A percentile compares a stretch with the other conserved stretches of the same genome.
Conservation (phyloP, 495 filamentous ascomycete species). For the Neurospora hispaniola region DNA sequence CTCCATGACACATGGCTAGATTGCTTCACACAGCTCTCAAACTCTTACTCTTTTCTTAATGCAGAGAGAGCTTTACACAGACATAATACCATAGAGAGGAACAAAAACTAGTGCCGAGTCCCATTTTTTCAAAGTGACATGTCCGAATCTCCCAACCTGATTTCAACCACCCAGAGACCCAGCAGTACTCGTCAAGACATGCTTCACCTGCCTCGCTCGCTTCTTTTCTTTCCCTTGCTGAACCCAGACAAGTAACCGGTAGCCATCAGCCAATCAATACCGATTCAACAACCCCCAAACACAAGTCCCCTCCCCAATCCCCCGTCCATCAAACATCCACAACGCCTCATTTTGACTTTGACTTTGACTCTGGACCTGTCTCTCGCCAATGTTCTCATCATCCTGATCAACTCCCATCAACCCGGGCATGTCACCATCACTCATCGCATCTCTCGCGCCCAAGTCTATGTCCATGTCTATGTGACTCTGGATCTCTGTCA, state of each 20-base stretch:
- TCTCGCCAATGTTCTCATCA: too few species aligned
- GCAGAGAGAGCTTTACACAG: neutral
- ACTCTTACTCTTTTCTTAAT: neutral
- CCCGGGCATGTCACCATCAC: too few species aligned
- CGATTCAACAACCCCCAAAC: constrained; percentile 45
- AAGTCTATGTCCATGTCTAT: neutral
- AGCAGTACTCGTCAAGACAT: too few species aligned
- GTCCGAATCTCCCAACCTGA: neutral
- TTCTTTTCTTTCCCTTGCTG: too few species aligned
- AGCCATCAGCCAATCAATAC: constrained; percentile 9
- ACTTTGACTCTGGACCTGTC: too few species aligned
- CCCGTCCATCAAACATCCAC: constrained; percentile 33
- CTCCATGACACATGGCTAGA: neutral
- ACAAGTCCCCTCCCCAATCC: constrained; percentile 37
- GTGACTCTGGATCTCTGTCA: neutral
- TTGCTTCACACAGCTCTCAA: neutral
- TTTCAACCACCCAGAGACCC: too few species aligned
- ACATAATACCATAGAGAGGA: neutral
- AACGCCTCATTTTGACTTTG: neutral
- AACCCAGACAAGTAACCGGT: neutral
- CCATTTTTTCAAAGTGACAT: neutral
- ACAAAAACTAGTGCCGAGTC: neutral
- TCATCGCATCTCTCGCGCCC: too few species aligned
- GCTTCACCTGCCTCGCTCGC: too few species aligned
- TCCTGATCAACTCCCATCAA: too few species aligned